Evolutionary conservation across 2,329 filamentous ascomycete species (phyloP), one percentile per base, ranked within the genome.

Genomic region (Incumbomyces lentus): DNA sequence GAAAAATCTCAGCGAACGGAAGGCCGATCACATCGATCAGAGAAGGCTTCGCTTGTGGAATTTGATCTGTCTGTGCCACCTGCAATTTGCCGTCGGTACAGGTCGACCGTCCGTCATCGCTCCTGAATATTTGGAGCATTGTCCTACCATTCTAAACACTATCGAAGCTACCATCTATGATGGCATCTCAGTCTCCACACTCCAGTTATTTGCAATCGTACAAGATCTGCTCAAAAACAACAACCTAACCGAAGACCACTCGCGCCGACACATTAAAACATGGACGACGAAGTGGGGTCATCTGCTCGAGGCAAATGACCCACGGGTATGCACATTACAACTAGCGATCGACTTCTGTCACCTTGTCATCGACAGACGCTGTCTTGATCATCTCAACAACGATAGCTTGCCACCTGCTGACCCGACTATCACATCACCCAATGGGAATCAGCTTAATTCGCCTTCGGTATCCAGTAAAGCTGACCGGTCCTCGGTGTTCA

Each of bases 211-310:
- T 38, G 42, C 42, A n/a, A 45, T 45, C 13, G 42, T 45, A 2
- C 42, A 45, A 26, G 33, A 45, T 18, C 33, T 45, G 33, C 42
- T 45, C 7, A 45, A 45, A 12, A 22, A 45, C n/a, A 45, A 45
- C 34, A 45, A 19, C 18, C 34, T 45, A 6, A 45, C 33, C 4
- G 42, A 45, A 31, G 42, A 45, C 18, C 42, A 45, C 16, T 45
- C 42, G 12, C 33, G 42, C 10, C 36, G 26, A 31, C 42, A 45
- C 18, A 19, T 45, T 3, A 45, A 45, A 38, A 37, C 42, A 11
- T 45, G 42, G 42, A 45, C 42, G 3, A 45, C 4, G n/a, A 45
- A 45, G 18, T 45, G 42, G 42, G 42, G 42, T 19, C 42, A 45
- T 19, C 34, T 45, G 13, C 42, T 45, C 13, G 42, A 45, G 12